A percentile compares a stretch with the other conserved stretches of the same genome.
phyloP scores from a whole-genome alignment of 1,284 basidiomycete species.

The Albatrellus sp. region DNA sequence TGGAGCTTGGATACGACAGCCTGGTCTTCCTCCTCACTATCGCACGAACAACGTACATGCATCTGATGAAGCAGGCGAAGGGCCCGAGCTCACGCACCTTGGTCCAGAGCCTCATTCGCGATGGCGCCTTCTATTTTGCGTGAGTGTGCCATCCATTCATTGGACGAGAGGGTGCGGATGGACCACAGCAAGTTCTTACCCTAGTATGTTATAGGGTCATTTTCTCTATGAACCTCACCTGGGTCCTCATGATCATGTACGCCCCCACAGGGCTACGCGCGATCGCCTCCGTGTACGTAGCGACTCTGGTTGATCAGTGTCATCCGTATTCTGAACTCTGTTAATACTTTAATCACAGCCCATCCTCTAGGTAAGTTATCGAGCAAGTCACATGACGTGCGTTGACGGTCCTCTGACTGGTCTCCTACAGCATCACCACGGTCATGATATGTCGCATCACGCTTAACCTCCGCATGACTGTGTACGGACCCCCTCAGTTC shows the following conservation, averaged over 20 bases:
- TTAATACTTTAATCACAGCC: conserved; percentile 2
- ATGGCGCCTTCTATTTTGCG: conserved; percentile 12
- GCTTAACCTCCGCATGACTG: conserved; percentile 11
- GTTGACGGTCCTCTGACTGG: neutral
- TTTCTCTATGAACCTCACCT: conserved; percentile 11
- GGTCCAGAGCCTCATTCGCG: conserved; percentile 8
- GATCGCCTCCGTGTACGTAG: conserved; percentile 10
- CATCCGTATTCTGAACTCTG: neutral
- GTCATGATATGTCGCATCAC: conserved; percentile 12
- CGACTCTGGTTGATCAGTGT: neutral
- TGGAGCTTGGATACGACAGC: conserved; percentile 12
- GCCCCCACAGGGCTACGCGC: conserved; percentile 11
- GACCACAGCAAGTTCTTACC: neutral
- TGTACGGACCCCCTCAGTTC: conserved; percentile 7
- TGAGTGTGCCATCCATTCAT: conserved; percentile 1
- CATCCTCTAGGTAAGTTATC: conserved; percentile 9
- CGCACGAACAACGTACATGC: conserved; percentile 11
- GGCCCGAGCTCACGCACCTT: conserved; percentile 1
- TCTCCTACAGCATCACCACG: conserved; percentile 8
- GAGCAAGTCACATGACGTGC: neutral
- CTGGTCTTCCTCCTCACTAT: conserved; percentile 12
- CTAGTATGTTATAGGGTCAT: conserved; percentile 8
- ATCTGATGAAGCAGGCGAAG: conserved; percentile 5
- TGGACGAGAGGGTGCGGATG: neutral
- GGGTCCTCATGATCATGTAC: conserved; percentile 12